Base-by-base conservation (phyloP, 2,329 filamentous ascomycete species). In the Cryphonectria naterciae region DNA sequence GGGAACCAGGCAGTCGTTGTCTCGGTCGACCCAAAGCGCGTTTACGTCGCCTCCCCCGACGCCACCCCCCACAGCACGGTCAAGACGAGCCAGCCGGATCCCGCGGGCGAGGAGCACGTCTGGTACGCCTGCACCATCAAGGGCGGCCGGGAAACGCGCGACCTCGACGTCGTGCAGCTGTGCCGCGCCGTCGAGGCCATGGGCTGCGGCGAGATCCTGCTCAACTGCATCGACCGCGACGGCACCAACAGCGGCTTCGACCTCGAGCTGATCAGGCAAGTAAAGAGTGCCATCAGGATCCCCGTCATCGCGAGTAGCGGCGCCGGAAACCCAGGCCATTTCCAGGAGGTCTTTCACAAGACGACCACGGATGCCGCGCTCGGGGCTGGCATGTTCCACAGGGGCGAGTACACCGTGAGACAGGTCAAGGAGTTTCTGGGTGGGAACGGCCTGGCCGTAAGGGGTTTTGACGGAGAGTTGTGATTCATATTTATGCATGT, bases 121-220 rank as follows among this genome's bases (percentile, higher is more conserved):
- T 99, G 95, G 95, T 99, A 98, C 80, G 95, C 96, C 70, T 98
- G 96, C 83, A 99, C 96, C 8, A 94, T 97, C 83, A 97, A 95
- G 83, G 96, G 96, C 63, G 96, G 96, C 8, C 91, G 96, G 73
- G 95, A 98, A 83, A 95, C 92, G n/a, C 89, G 95, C 72, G 94
- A 98, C 80, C 86, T 98, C 75, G 95, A 98, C 79, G 96, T 98
- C 22, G 89, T 95, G 19, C 93, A 98, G 83, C 88, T 99, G 13
- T 90, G 92, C 13, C 90, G 88, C 75, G 96, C 96, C 17, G 95
- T 98, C 49, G 94, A 99, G 83, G 94, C 93, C 70, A 97, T 99
- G 94, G 96, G 96, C 68, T 89, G 93, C 1, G 96, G 96, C 70
- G 96, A 99, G 85, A 93, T 99, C 71, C 84, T 99, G 67, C 88